These are phyloP conservation scores for Sphaerobolus stellatus DNA, from an alignment of 1,284 basidiomycete genomes.

Conservation along the genomic window DNA sequence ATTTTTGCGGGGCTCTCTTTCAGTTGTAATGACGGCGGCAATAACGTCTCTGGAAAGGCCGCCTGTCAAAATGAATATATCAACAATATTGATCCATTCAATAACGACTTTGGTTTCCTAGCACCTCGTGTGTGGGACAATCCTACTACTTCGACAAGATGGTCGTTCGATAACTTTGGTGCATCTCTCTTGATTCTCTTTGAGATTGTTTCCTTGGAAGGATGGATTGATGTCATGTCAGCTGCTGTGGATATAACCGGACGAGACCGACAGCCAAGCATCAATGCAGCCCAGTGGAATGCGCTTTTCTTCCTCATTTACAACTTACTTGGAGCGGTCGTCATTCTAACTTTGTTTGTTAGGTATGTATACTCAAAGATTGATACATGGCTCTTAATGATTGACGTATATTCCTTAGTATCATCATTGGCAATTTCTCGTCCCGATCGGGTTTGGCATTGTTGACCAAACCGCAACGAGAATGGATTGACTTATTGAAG, in stretches of 20 bases:
- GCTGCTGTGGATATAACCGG: constrained; percentile 82
- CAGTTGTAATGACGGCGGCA: constrained; percentile 87
- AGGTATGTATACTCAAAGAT: constrained; percentile 52
- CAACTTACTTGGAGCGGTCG: constrained; percentile 88
- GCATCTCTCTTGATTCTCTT: constrained; percentile 89
- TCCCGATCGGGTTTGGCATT: constrained; percentile 82
- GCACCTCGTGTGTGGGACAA: constrained; percentile 89
- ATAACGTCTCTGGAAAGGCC: constrained; percentile 48
- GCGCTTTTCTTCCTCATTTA: constrained; percentile 93
- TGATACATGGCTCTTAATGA: background rate
- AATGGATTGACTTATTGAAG: constrained; percentile 94
- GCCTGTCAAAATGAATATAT: constrained; percentile 80
- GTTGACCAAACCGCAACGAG: constrained; percentile 85
- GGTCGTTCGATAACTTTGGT: constrained; percentile 90
- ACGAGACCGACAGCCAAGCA: constrained; percentile 63
- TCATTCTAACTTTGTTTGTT: constrained; percentile 87
- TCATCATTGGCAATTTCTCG: constrained; percentile 95
- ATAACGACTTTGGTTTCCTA: constrained; percentile 65
- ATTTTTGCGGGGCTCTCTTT: constrained; percentile 89
- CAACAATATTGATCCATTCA: constrained; percentile 31
- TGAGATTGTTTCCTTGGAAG: constrained; percentile 94
- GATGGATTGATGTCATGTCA: constrained; percentile 93
- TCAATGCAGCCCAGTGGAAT: constrained; percentile 75
- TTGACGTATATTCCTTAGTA: constrained; percentile 47
- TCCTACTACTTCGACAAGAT: constrained; percentile 80